Evolutionary conservation across 2,329 filamentous ascomycete species (phyloP).

Genomic region (Exophiala aquamarina): DNA sequence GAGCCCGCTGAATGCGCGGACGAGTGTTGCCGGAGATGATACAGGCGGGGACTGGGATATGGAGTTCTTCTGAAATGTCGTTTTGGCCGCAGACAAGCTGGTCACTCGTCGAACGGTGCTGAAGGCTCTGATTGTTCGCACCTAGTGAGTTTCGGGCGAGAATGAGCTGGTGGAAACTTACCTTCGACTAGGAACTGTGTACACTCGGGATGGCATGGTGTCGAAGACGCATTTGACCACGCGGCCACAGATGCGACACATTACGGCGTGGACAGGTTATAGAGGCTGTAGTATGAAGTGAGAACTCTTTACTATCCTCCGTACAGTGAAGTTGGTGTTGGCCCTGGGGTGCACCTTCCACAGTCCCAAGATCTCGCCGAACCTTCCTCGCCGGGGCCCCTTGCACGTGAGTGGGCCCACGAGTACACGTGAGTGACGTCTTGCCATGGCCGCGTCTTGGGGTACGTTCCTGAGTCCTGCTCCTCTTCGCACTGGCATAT

Average conservation of each 20-base stretch:
- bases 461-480: too few species aligned
- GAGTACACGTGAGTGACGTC: too few species aligned
- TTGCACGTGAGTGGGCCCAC: too few species aligned
- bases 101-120: constrained; percentile 22
- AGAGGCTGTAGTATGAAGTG: not conserved
- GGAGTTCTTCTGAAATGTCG: too few species aligned
- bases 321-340: too few species aligned
- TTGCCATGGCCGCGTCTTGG: too few species aligned
- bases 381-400: constrained; percentile 9
- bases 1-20: constrained; percentile 19
- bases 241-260: constrained; percentile 30
- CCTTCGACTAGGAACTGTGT: constrained; percentile 22
- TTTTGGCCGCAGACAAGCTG: too few species aligned
- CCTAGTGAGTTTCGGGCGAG: constrained; percentile 5
- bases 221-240: constrained; percentile 30
- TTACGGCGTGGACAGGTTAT: constrained; percentile 15
- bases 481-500: too few species aligned
- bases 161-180: constrained; percentile 8
- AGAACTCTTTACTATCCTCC: too few species aligned
- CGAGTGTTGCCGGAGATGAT: not conserved
- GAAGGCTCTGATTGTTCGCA: constrained; percentile 17
- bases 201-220: constrained; percentile 27
- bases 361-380: constrained; percentile 9
- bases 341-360: too few species aligned
- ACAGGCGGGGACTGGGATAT: too few species aligned